Base-by-base conservation (phyloP, 176 grass and related monocot species). In the Zoysia japonica region DNA sequence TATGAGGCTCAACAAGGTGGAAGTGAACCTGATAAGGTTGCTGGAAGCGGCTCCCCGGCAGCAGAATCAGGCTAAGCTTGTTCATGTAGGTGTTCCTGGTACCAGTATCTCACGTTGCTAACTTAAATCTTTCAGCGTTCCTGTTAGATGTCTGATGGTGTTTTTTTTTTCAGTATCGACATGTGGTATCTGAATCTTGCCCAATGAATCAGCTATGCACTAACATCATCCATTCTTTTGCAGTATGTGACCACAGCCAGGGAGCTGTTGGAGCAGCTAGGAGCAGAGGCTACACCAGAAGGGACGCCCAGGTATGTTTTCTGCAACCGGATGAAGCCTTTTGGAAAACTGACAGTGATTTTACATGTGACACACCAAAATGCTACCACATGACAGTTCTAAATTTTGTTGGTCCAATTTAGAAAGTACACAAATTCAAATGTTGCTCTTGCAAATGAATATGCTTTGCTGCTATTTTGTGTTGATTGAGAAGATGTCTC, bases 241-340 rank as follows among this genome's bases (percentile, higher is more conserved):
- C 83, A 95, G 96, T 99, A 95, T 89, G 85, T 93, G 40, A 99
- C 96, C 80, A 95, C 92, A 82, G 86, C 83, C 39, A 89, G 96
- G 67, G 90, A 99, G 82, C 72, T 92, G 44, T 80, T 99, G 84
- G 90, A 95, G 86, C 92, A 94, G 75, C 50, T 98, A 83, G 87
- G 92, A 65, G 67, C 88, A 65, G 96, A 95, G 81, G 86, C 78
- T 70, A 76, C 94, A 78, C 85, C 84, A n/a, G 86, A 89, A 87
- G 92, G 90, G 50, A 78, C 75, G 80, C 77, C 88, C n/a, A 88
- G 86, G 81, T 84, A 9, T 16, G 57, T 46, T 76, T 4, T 70
- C 7, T 9, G 40, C 11, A 6, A 81, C 9, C 17, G 1, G 35
- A 71, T 41, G 11, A 47, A 37, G 2, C 20, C 54, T 77, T 74